A percentile compares a stretch with the other conserved stretches of the same genome.
Conservation (phyloP, 768 basidiomycete species). For the Coprinopsis sp. region DNA sequence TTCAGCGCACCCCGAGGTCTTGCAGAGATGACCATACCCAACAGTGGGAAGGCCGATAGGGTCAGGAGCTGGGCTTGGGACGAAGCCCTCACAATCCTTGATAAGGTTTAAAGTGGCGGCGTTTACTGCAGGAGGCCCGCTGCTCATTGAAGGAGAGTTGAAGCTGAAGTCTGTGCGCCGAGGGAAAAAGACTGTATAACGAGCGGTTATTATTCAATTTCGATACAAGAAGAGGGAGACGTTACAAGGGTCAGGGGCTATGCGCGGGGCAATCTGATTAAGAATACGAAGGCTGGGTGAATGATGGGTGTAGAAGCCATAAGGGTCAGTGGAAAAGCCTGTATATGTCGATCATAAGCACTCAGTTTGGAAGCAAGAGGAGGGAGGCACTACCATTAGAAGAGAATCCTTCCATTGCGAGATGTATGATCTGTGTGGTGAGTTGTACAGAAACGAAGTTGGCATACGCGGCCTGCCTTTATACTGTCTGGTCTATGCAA, state of each 20-base stretch:
- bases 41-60: constrained; percentile 33
- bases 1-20: constrained; percentile 25
- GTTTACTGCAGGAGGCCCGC: constrained; percentile 21
- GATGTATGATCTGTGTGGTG: too few relatives aligned
- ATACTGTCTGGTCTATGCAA: too few relatives aligned
- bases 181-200: constrained; percentile 22
- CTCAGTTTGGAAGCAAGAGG: background rate
- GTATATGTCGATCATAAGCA: constrained; percentile 21
- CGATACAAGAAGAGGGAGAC: constrained; percentile 1
- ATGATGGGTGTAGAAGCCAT: too few relatives aligned
- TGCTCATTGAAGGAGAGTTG: constrained; percentile 16
- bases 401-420: too few relatives aligned
- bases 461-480: too few relatives aligned
- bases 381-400: constrained; percentile 2
- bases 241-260: constrained; percentile 19
- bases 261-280: too few relatives aligned
- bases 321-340: too few relatives aligned
- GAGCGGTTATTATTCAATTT: background rate
- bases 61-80: constrained; percentile 28
- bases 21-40: constrained; percentile 32
- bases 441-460: too few relatives aligned
- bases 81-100: constrained; percentile 32
- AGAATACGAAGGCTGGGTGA: too few relatives aligned
- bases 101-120: constrained; percentile 25
- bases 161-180: constrained; percentile 23